Base-by-base conservation (phyloP, 2,329 filamentous ascomycete genomes). In the Fusarium lyarnte region DNA sequence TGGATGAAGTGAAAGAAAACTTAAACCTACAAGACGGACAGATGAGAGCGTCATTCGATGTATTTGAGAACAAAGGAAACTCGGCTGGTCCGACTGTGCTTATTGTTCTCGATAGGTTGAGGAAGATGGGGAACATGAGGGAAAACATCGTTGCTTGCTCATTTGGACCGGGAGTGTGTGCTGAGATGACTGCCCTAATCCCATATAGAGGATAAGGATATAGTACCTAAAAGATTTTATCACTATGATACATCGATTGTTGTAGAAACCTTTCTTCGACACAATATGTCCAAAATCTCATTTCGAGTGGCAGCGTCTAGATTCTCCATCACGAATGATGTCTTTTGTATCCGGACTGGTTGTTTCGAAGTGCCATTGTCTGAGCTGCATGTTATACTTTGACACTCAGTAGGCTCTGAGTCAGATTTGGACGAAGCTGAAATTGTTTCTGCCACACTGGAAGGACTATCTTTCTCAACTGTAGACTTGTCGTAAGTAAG, bases 261-360 rank as follows among this genome's bases (percentile, higher is more conserved):
- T 52, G 57, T 59, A 52, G 57, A 52, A 52, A 59, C 29, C 45
- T 59, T 59, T 59, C 29, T 59, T 59, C 45, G 45, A 52, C 57
- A 59, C 36, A 59, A 42, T 59, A 59, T 52, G 29, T 59, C 57
- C 45, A 59, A 29, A 52, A 59, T 52, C 45, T 59, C 36, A 59
- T 52, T 59, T 52, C 45, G 57, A 59, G 57, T 52, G 36, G 29
- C 57, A 52, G 45, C 29, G 45, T 59, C 57, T 42, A 59, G 36
- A 59, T 59, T 59, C 57, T 59, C 45, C 57, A 59, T 59, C 13
- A 59, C 57, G 57, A 59, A 59, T 52, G 57, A 52, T 14, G 57
- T 59, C 57, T n/a, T 59, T 52, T 42, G 45, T 43, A 42, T 29
- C 45, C 36, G 36, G 45, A 14, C 45, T 52, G 57, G 45, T 29